Base-by-base conservation (phyloP, 257 asterid genomes). In the Echites panduratus region DNA sequence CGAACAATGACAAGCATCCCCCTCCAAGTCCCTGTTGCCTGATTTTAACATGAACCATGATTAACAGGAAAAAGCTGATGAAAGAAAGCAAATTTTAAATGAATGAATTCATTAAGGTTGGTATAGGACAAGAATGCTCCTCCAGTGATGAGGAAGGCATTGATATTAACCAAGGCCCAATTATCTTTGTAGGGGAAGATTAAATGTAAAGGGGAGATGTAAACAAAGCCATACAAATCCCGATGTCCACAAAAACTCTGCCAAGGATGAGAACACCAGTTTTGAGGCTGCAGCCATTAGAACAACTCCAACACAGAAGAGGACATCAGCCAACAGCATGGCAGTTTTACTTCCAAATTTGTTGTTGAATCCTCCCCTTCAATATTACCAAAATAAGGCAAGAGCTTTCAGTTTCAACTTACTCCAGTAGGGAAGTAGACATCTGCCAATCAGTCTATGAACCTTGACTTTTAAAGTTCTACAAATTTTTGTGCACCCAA, bases 1-100 rank as follows among this genome's bases (percentile, higher is more conserved):
- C 85, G 88, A 6, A 93, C 97, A 44, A 89, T 85, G 7, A 96
- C 97, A 27, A 91, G 95, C 97, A 91, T 91, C 96, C 97, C 86
- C 19, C 95, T 90, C 96, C 96, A 91, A 2, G 95, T 85, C 48
- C 93, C 88, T 26, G 71, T 82, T 50, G 84, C 82, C 93, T 89
- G 43, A 24, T 35, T 4, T 5, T 41, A 41, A n/a, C 61, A 32
- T 1, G 2, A 32, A 1, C 38, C 38, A 32, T 32, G 2, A 32
- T 32, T 32, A 32, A 32, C 38, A 32, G 38, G 3, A 32, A 32
- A 53, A 64, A 50, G 49, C 9, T 45, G 49, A 12, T 38, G 56
- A 52, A 78, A 19, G 63, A 4, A 16, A 20, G n/a, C 4, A 44
- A 41, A 4, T 41, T 41, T 41, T 5, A 41, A 41, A 41, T 4